Evolutionary conservation across 441 rosid species (phyloP).

Genomic region (Bocquillonia castaneifolia): DNA sequence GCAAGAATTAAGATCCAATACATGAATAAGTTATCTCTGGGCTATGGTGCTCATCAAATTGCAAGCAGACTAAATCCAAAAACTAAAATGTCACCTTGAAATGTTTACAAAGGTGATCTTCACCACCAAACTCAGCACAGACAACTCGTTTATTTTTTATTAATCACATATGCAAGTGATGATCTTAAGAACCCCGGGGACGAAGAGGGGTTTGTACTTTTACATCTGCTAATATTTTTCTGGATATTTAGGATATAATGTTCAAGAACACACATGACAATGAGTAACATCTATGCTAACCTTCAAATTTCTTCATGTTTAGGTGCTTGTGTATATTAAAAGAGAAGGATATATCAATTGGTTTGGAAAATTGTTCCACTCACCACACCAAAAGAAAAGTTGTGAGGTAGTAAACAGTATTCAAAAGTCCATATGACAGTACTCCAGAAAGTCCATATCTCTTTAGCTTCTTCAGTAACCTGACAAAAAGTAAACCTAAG

Average conservation of each 20-base stretch:
- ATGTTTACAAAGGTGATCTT: background rate
- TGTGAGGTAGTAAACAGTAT: slow-evolving; percentile 69
- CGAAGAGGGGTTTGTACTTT: background rate
- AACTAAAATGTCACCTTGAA: background rate
- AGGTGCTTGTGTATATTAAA: background rate
- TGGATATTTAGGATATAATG: background rate
- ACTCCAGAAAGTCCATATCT: slow-evolving; percentile 83
- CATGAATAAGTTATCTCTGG: background rate
- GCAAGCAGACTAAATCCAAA: background rate
- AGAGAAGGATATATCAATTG: background rate
- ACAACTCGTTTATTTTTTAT: background rate
- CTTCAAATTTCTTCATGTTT: background rate
- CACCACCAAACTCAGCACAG: background rate
- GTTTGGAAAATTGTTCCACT: slow-evolving; percentile 27
- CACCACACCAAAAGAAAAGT: slow-evolving; percentile 82
- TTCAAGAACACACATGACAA: background rate
- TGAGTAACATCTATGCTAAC: background rate
- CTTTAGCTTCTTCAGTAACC: slow-evolving; percentile 60
- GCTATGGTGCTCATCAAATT: background rate
- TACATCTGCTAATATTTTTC: background rate
- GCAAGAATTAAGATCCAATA: background rate
- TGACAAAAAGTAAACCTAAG: slow-evolving; percentile 24
- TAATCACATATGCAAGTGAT: background rate
- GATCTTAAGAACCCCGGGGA: background rate
- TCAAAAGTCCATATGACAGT: slow-evolving; percentile 74